phyloP scores from a whole-genome alignment of 306 rosid genomes.

The Castanea sativa region DNA sequence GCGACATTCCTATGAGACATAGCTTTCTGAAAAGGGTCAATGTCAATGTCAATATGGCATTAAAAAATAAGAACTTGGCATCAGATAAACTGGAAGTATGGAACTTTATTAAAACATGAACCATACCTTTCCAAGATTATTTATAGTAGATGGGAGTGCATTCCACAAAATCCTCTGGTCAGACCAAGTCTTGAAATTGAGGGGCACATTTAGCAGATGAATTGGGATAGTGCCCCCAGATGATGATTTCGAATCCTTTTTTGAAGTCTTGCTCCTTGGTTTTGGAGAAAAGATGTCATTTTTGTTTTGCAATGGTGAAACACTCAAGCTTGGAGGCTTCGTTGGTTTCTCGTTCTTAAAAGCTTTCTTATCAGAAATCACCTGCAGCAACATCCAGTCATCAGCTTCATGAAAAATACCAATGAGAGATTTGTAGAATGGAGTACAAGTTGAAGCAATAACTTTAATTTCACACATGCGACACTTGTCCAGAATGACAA shows the following conservation, averaged over 20 bases:
- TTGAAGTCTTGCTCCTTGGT: slow-evolving; percentile 13
- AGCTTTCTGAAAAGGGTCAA: slow-evolving; percentile 47
- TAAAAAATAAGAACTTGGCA: not conserved
- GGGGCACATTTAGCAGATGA: slow-evolving; percentile 48
- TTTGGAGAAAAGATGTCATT: slow-evolving; percentile 40
- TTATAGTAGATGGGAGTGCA: slow-evolving; percentile 40
- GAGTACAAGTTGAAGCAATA: not conserved
- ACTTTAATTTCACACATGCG: not conserved
- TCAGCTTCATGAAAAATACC: slow-evolving; percentile 20
- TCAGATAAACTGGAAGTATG: not conserved
- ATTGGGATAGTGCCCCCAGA: slow-evolving; percentile 6
- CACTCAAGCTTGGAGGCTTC: slow-evolving; percentile 29
- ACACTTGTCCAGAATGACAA: not conserved
- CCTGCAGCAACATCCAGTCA: slow-evolving; percentile 33
- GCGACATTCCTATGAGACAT: slow-evolving; percentile 44
- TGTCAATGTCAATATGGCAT: not conserved
- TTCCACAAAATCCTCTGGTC: slow-evolving; percentile 46
- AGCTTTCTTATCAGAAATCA: slow-evolving; percentile 32
- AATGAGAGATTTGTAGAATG: not conserved
- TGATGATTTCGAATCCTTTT: slow-evolving; percentile 28
- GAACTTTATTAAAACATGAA: not conserved
- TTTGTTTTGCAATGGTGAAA: slow-evolving; percentile 50
- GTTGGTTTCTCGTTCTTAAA: slow-evolving; percentile 36
- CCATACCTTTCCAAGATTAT: slow-evolving; percentile 62
- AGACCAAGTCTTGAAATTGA: slow-evolving; percentile 35